A percentile compares a stretch with the other conserved stretches of the same genome.
Evolutionary conservation across 345 rosid genomes (phyloP).

Genomic region (Salix viminalis): DNA sequence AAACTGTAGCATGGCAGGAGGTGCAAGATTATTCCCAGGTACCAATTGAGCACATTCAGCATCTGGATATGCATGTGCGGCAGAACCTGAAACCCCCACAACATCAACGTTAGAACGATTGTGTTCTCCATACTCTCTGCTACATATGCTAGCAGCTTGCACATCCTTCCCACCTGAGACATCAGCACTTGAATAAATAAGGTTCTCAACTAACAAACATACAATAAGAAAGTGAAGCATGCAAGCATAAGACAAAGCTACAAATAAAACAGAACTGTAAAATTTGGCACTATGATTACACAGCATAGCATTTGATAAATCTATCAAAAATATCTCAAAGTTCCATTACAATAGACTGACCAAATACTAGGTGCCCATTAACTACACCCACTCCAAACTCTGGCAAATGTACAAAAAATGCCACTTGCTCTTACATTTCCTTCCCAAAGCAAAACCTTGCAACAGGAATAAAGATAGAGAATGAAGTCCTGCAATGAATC

Average conservation of each 20-base stretch:
- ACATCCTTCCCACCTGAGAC: slow-evolving; percentile 40
- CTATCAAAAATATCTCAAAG: not conserved
- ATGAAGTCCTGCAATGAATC: not conserved
- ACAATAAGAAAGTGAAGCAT: not conserved
- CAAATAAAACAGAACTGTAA: not conserved
- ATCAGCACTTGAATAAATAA: slow-evolving; percentile 30
- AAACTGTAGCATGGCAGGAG: slow-evolving; percentile 73
- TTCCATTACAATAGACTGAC: not conserved
- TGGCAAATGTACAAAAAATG: not conserved
- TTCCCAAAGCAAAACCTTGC: not conserved
- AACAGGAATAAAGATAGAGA: not conserved
- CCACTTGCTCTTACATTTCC: not conserved
- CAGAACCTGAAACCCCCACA: slow-evolving; percentile 51
- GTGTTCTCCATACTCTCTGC: slow-evolving; percentile 36
- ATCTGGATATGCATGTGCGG: slow-evolving; percentile 55
- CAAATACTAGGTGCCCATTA: not conserved
- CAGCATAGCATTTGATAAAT: not conserved
- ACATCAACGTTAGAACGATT: slow-evolving; percentile 37
- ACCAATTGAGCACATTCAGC: slow-evolving; percentile 60
- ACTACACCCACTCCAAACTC: not conserved
- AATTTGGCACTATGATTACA: not conserved
- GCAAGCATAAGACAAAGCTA: not conserved
- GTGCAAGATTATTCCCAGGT: slow-evolving; percentile 56
- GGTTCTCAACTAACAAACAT: not conserved
- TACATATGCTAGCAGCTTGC: slow-evolving; percentile 30